Evolutionary conservation across 306 rosid species (phyloP).

Genomic region (Begonia fuchsioides): DNA sequence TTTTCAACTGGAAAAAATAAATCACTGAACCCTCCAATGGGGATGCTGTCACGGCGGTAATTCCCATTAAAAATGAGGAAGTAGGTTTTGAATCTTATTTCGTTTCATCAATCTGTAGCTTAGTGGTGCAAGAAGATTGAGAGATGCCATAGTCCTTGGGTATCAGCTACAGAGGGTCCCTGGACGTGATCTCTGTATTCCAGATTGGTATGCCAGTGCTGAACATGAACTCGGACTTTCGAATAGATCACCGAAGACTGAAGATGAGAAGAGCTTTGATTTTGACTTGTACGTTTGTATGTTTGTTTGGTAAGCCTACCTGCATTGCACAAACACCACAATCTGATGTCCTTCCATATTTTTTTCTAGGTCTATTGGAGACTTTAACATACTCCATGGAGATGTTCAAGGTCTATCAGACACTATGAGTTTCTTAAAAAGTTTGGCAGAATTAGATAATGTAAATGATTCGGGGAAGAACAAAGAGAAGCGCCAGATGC

Average conservation of each 20-base stretch:
- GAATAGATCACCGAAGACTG: slow-evolving; percentile 25
- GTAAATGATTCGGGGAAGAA: slow-evolving; percentile 19
- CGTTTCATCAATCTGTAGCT: slow-evolving; percentile 36
- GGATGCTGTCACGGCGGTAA: neutral
- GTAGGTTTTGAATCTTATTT: slow-evolving; percentile 13
- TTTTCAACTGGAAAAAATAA: no score
- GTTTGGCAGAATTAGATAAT: slow-evolving; percentile 47
- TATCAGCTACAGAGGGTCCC: slow-evolving; percentile 93
- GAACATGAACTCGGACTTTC: slow-evolving; percentile 57
- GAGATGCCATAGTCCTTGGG: slow-evolving; percentile 96
- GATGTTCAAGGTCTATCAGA: slow-evolving; percentile 74
- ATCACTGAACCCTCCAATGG: no score
- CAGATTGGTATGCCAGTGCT: slow-evolving; percentile 91
- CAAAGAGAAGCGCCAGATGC: slow-evolving; percentile 42
- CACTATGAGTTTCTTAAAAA: slow-evolving; percentile 58
- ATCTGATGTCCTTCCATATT: slow-evolving; percentile 6
- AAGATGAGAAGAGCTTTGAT: slow-evolving; percentile 17
- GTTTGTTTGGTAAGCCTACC: neutral
- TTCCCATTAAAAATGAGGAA: neutral
- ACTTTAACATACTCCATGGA: slow-evolving; percentile 88
- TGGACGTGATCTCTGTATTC: slow-evolving; percentile 74
- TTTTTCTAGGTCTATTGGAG: slow-evolving; percentile 42
- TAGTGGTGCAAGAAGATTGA: slow-evolving; percentile 90
- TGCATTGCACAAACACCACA: neutral
- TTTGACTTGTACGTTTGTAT: slow-evolving; percentile 25